Conservation (phyloP, 495 filamentous ascomycete species). For the Penicillium cataractarum region DNA sequence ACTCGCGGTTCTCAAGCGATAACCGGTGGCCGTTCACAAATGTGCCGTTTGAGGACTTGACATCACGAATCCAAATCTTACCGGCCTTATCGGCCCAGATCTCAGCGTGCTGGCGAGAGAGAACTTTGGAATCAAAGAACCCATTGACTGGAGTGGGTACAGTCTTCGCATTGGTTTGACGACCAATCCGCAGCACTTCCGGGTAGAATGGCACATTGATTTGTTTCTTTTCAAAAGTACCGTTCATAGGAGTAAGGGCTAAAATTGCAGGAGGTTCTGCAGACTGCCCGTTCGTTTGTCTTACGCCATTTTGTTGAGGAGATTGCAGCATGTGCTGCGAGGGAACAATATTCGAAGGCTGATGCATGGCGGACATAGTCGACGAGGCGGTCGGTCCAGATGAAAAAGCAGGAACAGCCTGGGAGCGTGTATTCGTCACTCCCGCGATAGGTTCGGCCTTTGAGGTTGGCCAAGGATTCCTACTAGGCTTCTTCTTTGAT, state of each 20-base stretch:
- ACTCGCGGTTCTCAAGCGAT: constrained; percentile 91
- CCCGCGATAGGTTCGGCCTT: constrained; percentile 70
- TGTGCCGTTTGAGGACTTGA: constrained; percentile 97
- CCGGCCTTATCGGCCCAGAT: constrained; percentile 89
- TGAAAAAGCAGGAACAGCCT: constrained; percentile 64
- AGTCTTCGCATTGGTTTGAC: constrained; percentile 96
- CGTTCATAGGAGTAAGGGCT: constrained; percentile 82
- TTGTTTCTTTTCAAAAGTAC: constrained; percentile 94
- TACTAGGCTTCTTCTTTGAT: constrained; percentile 67
- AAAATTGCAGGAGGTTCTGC: constrained; percentile 72
- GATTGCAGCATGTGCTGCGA: constrained; percentile 68
- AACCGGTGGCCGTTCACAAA: constrained; percentile 94
- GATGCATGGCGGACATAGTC: constrained; percentile 73
- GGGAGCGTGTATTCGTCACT: constrained; percentile 62
- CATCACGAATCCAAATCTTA: constrained; percentile 93
- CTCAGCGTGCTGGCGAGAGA: constrained; percentile 94
- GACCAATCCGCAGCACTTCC: constrained; percentile 87
- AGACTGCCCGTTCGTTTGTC: constrained; percentile 57
- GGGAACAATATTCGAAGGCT: constrained; percentile 71
- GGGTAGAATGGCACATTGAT: constrained; percentile 89
- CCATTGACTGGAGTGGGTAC: constrained; percentile 87
- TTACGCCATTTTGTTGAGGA: constrained; percentile 65
- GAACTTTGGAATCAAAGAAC: constrained; percentile 96
- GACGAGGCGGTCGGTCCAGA: constrained; percentile 69
- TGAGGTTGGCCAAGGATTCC: constrained; percentile 71